phyloP scores from a whole-genome alignment of 2,329 filamentous ascomycete species.

The Clarireedia monteithiana region DNA sequence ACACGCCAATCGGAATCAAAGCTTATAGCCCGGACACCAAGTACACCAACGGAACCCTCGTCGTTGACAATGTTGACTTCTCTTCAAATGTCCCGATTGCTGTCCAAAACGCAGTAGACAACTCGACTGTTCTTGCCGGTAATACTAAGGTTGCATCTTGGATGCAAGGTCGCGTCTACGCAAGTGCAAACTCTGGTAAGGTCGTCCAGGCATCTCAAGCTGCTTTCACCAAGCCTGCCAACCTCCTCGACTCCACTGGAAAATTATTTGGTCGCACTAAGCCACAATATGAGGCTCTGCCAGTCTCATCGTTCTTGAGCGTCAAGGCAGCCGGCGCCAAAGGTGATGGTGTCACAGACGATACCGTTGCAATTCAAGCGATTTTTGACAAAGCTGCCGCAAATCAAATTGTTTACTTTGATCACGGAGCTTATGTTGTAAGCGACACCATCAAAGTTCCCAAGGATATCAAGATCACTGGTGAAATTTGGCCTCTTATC shows the following conservation, averaged over 20 bases:
- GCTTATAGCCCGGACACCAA: conserved; percentile 57
- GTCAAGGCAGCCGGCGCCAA: conserved; percentile 77
- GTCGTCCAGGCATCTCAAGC: conserved; percentile 52
- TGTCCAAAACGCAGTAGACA: conserved; percentile 51
- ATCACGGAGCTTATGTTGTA: conserved; percentile 59
- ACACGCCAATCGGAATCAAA: conserved; percentile 72
- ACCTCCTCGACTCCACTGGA: conserved; percentile 55
- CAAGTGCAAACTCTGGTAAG: conserved; percentile 34
- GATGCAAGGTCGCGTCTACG: conserved; percentile 73
- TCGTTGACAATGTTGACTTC: conserved; percentile 89
- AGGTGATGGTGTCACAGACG: conserved; percentile 82
- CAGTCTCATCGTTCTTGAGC: conserved; percentile 66
- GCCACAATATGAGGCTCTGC: conserved; percentile 72
- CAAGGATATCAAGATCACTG: conserved; percentile 77
- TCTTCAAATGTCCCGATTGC: conserved; percentile 55
- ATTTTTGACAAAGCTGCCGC: conserved; percentile 60
- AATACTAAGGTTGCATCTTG: conserved; percentile 64
- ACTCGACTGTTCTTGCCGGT: conserved; percentile 56
- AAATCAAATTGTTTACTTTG: conserved; percentile 65
- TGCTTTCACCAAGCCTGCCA: conserved; percentile 51
- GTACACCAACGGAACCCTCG: conserved; percentile 69
- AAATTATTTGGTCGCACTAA: conserved; percentile 77
- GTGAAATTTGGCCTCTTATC: conserved; percentile 86
- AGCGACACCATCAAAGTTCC: conserved; percentile 64
- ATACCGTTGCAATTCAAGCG: conserved; percentile 76